These are phyloP conservation scores for Acer negundo DNA, from an alignment of 345 rosid genomes.

Conservation along the genomic window DNA sequence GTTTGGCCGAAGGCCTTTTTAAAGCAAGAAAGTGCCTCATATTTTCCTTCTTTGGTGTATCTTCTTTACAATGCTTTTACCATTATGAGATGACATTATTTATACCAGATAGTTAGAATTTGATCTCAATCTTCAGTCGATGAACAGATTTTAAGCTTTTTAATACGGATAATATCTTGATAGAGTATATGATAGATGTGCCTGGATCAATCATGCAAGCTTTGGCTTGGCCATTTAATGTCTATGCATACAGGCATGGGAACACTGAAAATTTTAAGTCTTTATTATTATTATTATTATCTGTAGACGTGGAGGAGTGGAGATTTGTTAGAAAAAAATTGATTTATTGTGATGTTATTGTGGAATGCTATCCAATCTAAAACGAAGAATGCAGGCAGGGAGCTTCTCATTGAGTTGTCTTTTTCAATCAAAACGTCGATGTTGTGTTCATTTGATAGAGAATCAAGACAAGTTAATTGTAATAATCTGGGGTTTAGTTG, in stretches of 20 bases:
- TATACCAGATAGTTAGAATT: neutral
- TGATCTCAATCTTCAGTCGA: neutral
- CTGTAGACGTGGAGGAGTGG: too few relatives aligned
- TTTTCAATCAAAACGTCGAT: neutral
- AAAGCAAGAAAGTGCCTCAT: constrained; percentile 17
- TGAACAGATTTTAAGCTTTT: too few relatives aligned
- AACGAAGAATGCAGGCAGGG: neutral
- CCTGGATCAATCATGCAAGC: neutral
- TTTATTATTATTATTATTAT: too few relatives aligned
- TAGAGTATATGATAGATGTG: neutral
- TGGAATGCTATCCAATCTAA: too few relatives aligned
- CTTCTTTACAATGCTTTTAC: neutral
- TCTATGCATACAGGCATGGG: neutral
- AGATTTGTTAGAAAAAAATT: too few relatives aligned
- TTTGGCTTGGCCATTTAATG: too few relatives aligned
- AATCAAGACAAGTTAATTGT: neutral
- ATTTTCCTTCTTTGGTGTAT: neutral
- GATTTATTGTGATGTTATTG: too few relatives aligned
- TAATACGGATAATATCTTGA: neutral
- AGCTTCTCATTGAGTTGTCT: neutral
- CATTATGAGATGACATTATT: neutral
- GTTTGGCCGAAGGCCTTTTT: constrained; percentile 50
- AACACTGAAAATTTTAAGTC: neutral
- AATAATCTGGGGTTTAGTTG: too few relatives aligned
- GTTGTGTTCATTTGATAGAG: neutral